phyloP scores from a whole-genome alignment of 306 rosid species.

The Prosopis cineraria region DNA sequence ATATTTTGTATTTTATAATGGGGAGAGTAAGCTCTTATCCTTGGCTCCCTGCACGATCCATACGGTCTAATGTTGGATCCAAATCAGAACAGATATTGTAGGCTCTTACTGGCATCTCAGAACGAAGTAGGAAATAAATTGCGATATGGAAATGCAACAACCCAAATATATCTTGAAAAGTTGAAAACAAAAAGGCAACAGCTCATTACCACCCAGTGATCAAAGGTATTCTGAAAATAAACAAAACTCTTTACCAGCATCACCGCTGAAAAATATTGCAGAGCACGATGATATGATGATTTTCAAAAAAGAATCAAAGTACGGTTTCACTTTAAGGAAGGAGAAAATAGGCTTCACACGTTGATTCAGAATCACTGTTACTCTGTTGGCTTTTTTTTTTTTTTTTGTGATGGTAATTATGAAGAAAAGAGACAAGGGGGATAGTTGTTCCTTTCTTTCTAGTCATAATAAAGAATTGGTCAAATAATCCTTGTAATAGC shows the following conservation, averaged over 20 bases:
- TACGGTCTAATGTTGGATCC: not conserved
- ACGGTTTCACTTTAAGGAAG: too few relatives aligned
- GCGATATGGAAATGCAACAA: not conserved
- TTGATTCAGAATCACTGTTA: not conserved
- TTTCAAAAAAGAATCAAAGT: too few relatives aligned
- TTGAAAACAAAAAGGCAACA: too few relatives aligned
- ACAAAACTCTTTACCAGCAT: not conserved
- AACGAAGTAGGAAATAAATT: not conserved
- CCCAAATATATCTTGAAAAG: not conserved
- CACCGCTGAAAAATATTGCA: not conserved
- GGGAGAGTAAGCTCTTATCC: too few relatives aligned
- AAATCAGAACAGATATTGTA: not conserved
- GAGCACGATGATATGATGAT: not conserved
- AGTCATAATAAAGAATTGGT: not conserved
- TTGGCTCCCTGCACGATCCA: not conserved
- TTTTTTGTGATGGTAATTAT: not conserved
- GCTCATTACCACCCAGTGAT: too few relatives aligned
- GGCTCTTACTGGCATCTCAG: not conserved
- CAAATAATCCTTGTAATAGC: not conserved
- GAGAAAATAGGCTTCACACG: not conserved
- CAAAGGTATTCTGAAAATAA: not conserved
- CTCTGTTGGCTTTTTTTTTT: too few relatives aligned
- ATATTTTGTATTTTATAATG: too few relatives aligned
- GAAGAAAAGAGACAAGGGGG: not conserved
- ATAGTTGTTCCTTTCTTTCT: not conserved